Evolutionary conservation across 768 basidiomycete species (phyloP).

Genomic region (Phaeolepiota aurea): DNA sequence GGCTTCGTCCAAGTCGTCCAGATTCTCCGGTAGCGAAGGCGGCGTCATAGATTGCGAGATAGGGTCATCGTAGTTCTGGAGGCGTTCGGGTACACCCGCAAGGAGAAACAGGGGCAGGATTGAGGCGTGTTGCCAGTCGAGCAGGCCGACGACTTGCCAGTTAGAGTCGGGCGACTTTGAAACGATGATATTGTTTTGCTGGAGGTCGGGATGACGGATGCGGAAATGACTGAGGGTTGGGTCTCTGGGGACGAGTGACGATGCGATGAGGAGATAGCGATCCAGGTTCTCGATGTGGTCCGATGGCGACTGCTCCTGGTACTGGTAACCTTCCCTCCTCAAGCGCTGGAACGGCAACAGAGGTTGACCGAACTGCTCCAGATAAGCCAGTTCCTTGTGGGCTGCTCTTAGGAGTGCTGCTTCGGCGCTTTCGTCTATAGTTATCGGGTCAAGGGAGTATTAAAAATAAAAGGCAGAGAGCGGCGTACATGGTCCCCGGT

Average conservation of each 20-base stretch:
- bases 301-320: conserved; percentile 30
- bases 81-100: conserved; percentile 29
- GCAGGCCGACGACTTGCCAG: conserved; percentile 29
- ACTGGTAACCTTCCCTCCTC: conserved; percentile 37
- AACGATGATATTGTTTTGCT: conserved; percentile 40
- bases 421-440: conserved; percentile 34
- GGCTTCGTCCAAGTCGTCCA: conserved; percentile 30
- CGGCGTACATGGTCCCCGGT: conserved; percentile 44
- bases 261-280: conserved; percentile 37
- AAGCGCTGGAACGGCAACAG: conserved; percentile 30
- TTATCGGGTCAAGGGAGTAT: conserved; percentile 18
- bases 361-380: conserved; percentile 38
- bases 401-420: conserved; percentile 32
- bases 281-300: conserved; percentile 41
- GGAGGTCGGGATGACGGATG: conserved; percentile 48
- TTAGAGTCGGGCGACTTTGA: conserved; percentile 33
- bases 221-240: conserved; percentile 29
- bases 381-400: conserved; percentile 39
- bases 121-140: conserved; percentile 50
- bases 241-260: conserved; percentile 36
- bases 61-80: conserved; percentile 40
- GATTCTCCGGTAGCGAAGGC: conserved; percentile 35
- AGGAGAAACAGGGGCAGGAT: conserved; percentile 46
- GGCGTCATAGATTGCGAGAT: conserved; percentile 25
- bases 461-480: conserved; percentile 20